These are phyloP conservation scores for Tirmania nivea DNA, from an alignment of 495 filamentous ascomycete species.

Conservation along the genomic window DNA sequence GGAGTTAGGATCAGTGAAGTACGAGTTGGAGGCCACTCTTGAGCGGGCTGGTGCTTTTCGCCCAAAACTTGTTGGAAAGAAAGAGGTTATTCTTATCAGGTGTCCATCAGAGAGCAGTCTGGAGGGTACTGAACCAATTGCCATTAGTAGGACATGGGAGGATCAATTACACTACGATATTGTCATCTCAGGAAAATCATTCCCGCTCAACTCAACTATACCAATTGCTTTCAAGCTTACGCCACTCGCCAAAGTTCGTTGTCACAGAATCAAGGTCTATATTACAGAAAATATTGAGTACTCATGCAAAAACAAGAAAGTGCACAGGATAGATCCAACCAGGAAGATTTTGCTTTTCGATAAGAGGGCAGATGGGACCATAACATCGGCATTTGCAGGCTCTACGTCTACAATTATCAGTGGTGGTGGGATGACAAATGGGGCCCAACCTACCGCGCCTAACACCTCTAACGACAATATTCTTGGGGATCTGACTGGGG, in stretches of 20 bases:
- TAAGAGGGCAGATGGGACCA: constrained; percentile 63
- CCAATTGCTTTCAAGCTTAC: constrained; percentile 97
- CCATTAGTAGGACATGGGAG: constrained; percentile 91
- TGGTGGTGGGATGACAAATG: constrained; percentile 43
- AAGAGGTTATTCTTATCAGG: constrained; percentile 71
- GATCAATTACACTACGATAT: constrained; percentile 98
- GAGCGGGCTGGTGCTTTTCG: constrained; percentile 86
- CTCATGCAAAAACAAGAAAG: constrained; percentile 67
- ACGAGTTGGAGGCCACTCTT: constrained; percentile 70
- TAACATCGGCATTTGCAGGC: constrained; percentile 52
- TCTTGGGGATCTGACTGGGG: constrained; percentile 53
- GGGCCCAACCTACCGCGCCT: constrained; percentile 22
- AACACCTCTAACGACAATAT: constrained; percentile 38
- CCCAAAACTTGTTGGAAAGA: constrained; percentile 61
- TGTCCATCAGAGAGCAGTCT: constrained; percentile 79
- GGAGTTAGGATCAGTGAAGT: constrained; percentile 70
- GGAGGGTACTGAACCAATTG: constrained; percentile 88
- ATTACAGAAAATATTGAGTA: constrained; percentile 91
- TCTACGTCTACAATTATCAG: constrained; percentile 60
- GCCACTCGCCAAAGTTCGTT: constrained; percentile 85
- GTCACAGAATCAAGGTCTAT: constrained; percentile 87
- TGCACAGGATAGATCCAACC: constrained; percentile 65
- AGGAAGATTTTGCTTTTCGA: constrained; percentile 78
- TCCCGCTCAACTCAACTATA: constrained; percentile 75
- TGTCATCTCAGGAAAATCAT: constrained; percentile 95